Evolutionary conservation across 202 grass and related monocot genomes (phyloP).

Genomic region (Musa balbisiana): DNA sequence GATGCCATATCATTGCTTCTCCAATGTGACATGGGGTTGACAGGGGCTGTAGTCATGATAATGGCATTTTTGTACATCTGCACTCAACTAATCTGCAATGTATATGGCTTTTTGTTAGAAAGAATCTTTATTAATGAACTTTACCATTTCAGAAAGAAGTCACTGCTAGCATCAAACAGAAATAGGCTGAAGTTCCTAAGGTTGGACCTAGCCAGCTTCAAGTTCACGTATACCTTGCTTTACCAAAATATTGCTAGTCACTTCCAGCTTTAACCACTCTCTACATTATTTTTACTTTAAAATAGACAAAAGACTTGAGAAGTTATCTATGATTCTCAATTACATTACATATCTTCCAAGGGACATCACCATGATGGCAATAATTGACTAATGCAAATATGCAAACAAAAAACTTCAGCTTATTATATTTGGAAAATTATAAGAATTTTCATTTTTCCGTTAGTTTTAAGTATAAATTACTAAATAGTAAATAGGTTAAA

Average conservation of each 20-base stretch:
- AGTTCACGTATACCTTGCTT: background rate
- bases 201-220: background rate
- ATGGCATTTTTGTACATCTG: background rate
- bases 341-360: background rate
- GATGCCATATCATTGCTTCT: background rate
- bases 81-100: background rate
- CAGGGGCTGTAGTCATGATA: background rate
- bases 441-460: background rate
- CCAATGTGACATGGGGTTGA: background rate
- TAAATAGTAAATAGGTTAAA: background rate
- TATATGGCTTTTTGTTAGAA: background rate
- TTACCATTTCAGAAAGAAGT: background rate
- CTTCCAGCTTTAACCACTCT: too few species aligned
- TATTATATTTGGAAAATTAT: background rate
- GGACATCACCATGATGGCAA: background rate
- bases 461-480: background rate
- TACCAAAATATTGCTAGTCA: background rate
- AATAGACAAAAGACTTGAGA: background rate
- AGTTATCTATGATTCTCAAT: background rate
- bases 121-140: background rate
- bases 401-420: background rate
- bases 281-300: too few species aligned
- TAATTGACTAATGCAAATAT: background rate
- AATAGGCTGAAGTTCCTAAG: background rate
- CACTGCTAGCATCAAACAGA: background rate